A percentile compares a stretch with the other conserved stretches of the same genome.
These are phyloP conservation scores for Wickerhamomyces hampshirensis DNA, from an alignment of 805 yeast genomes.

Conservation along the genomic window DNA sequence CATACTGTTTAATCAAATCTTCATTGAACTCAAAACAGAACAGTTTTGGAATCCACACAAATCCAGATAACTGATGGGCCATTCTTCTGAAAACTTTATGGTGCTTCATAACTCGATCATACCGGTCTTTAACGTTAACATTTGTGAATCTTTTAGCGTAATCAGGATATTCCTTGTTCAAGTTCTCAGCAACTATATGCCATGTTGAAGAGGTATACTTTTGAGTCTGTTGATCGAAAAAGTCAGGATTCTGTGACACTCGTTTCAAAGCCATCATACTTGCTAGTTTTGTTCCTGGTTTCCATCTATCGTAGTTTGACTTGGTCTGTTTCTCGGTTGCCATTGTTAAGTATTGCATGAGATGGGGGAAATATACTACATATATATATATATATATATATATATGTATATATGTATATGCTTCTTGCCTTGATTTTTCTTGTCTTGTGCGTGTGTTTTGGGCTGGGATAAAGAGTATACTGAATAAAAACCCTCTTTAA, in stretches of 20 bases:
- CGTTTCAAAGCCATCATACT: slow-evolving; percentile 23
- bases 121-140: slow-evolving; percentile 25
- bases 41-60: slow-evolving; percentile 19
- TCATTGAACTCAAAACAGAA: slow-evolving; percentile 18
- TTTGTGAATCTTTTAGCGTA: slow-evolving; percentile 24
- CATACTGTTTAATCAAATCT: slow-evolving; percentile 11
- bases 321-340: slow-evolving; percentile 1
- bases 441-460: no score
- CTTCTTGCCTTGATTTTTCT: no score
- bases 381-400: no score
- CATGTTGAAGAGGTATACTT: slow-evolving; percentile 19
- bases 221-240: slow-evolving; percentile 12
- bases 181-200: slow-evolving; percentile 24
- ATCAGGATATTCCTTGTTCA: slow-evolving; percentile 23
- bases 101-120: slow-evolving; percentile 23
- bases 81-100: slow-evolving; percentile 21
- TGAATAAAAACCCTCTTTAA: no score
- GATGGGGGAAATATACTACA: no score
- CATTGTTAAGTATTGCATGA: background rate
- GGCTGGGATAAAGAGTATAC: no score
- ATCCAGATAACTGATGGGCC: slow-evolving; percentile 20
- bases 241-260: slow-evolving; percentile 16
- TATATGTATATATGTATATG: no score
- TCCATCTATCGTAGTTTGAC: slow-evolving; percentile 26
- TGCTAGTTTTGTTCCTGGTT: slow-evolving; percentile 25